Evolutionary conservation across 225 moss, liverwort and hornwort species (phyloP).

Genomic region (Pseudoscleropodium purum): DNA sequence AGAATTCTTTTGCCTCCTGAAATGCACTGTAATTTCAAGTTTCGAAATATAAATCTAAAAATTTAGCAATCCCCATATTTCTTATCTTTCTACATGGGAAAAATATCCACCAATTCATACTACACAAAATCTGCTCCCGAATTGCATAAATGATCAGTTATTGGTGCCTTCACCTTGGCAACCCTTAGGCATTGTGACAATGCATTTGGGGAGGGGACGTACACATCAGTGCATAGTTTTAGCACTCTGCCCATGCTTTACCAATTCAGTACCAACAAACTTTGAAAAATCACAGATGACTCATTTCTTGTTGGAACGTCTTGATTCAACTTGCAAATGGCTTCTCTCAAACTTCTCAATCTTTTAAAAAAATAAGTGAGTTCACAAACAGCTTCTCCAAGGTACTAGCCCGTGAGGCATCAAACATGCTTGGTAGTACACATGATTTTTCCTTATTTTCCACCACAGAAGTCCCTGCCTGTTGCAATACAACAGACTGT

Average conservation of each 20-base stretch:
- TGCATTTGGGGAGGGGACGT: neutral
- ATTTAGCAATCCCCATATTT: no score
- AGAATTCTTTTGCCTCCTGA: no score
- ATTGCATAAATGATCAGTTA: no score
- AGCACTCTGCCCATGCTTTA: neutral
- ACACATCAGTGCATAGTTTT: neutral
- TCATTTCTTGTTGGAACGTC: neutral
- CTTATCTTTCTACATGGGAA: no score
- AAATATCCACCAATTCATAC: no score
- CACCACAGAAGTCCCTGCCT: neutral
- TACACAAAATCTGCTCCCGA: no score
- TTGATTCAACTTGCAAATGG: neutral
- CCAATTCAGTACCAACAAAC: neutral
- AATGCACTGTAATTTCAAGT: no score
- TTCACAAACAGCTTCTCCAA: neutral
- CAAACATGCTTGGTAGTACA: neutral
- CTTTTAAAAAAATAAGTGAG: no score
- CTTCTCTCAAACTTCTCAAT: neutral
- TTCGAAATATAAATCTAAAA: no score
- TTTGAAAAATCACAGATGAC: neutral
- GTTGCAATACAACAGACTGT: neutral
- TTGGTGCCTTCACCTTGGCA: no score
- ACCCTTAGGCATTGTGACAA: neutral
- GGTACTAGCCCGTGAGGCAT: no score
- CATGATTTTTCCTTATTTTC: neutral